A percentile compares a stretch with the other conserved stretches of the same genome.
Conservation (phyloP, 164 flowering plant species). For the Aristolochia contorta region DNA sequence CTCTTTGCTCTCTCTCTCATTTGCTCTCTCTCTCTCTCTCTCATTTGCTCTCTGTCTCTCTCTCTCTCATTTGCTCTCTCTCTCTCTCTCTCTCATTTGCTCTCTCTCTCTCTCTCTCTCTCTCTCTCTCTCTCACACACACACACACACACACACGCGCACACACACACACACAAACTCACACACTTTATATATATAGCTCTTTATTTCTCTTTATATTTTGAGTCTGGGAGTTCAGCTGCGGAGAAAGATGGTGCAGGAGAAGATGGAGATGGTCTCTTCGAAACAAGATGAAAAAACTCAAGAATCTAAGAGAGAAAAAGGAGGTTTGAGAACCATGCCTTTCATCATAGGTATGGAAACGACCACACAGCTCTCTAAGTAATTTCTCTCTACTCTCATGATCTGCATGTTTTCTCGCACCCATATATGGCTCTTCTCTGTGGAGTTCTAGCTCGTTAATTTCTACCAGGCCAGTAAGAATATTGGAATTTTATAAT, state of each 20-base stretch:
- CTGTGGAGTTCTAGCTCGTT: neutral
- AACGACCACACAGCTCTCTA: too few relatives aligned
- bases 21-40: too few relatives aligned
- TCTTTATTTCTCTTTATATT: neutral
- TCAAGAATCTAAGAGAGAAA: neutral
- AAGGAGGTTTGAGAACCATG: constrained; percentile 15
- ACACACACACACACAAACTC: too few relatives aligned
- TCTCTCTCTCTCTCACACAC: too few relatives aligned
- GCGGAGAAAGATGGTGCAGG: neutral
- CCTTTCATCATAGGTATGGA: constrained; percentile 14
- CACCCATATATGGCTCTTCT: too few relatives aligned
- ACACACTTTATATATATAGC: too few relatives aligned
- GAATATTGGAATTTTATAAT: too few relatives aligned
- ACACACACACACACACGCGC: too few relatives aligned
- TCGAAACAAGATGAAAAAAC: neutral
- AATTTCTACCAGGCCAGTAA: neutral
- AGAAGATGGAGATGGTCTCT: constrained; percentile 3
- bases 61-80: neutral
- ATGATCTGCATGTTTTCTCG: too few relatives aligned
- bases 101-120: neutral
- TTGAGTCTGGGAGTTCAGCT: neutral
- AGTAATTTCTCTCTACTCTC: too few relatives aligned
- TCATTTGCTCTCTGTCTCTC: too few relatives aligned
- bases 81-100: neutral
- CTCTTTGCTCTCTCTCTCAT: too few relatives aligned